Base-by-base conservation (phyloP, 2,329 filamentous ascomycete species). In the Alternaria arborescens region DNA sequence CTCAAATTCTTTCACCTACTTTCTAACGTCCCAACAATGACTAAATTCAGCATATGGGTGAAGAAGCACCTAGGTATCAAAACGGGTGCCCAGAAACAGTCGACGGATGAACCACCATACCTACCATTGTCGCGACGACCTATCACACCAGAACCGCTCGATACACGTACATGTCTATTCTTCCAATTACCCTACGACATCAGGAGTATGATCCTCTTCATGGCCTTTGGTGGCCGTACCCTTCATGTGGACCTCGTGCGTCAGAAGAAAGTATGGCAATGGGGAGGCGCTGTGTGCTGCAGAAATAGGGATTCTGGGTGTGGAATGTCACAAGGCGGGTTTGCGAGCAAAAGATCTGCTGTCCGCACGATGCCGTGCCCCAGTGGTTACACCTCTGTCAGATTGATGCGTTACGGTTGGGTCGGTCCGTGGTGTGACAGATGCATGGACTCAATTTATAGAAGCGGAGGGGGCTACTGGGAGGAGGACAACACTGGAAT, bases 121-220 rank as follows among this genome's bases (percentile, higher is more conserved):
- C 52, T 59, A 22, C 34, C 42, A 16, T 53, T 51, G 2, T 22
- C 55, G 47, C 55, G 59, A 10, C 52, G 55, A 46, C 43, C 62
- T 3, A 28, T 64, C 24, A 59, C 54, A 20, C 54, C 47, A 18
- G 34, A 10, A 32, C 58, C 53, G 18, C 30, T 47, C 40, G 30
- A 41, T 11, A 61, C 52, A 52, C 44, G 50, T 2, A 16, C 50
- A 47, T 53, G 43, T 30, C 58, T 44, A 28, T 44, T 64, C 18
- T 64, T 64, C 24, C 51, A 56, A 30, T 46, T 64, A n/a, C 61
- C 61, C 30, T 55, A 38, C 32, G 55, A 64, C 28, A 53, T 62
- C 14, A 51, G 54, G 4, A 55, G 16, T 30, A 53, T 53, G 11
- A 64, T 62, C 20, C 36, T 55, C 3, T 34, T 12, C 14, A 48